Base-by-base conservation (phyloP, 345 rosid genomes). In the Chamaenerion angustifolium region DNA sequence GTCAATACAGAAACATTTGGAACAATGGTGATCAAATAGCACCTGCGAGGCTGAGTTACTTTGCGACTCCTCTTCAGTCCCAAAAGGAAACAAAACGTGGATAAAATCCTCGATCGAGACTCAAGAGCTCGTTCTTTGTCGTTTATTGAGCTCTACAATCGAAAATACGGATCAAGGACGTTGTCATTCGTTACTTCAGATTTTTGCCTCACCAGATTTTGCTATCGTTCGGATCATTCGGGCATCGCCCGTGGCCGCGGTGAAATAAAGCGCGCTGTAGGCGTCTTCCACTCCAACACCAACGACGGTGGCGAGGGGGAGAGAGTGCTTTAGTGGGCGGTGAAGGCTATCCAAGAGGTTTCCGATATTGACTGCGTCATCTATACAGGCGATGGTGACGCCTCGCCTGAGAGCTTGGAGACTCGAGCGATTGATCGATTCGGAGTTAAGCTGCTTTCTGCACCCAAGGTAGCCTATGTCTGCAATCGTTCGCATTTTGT, bases 241-340 rank as follows among this genome's bases (percentile, higher is more conserved):
- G 69, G 55, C 51, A 19, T 90, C 14, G 49, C 75, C 65, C 60
- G 25, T 23, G 58, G 71, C 52, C 66, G 89, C 40, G 65, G 61
- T 11, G 52, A 42, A 60, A 58, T 71, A 27, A 67, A 64, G 54
- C 61, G 44, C n/a, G 80, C 93, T 1, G 95, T 82, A 19, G 96
- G 70, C 1, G 86, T 86, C 79, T 86, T 90, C 72, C 98, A 90
- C 48, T 96, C 96, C 1, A 81, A 72, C 79, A 83, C 96, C 18
- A 83, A 90, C 71, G 98, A 86, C 64, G 98, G 96, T n/a, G 98
- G 98, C 25, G 96, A 95, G 48, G 94, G 98, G 9, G 98, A 90
- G 69, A 68, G 96, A 59, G 98, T 86, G 31, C 81, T 90, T 40
- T 90, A 96, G 98, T 90, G 94, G 63, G 81, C 98, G 14, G 89